Percentiles rank a stretch among this genome's conserved stretches.
Evolutionary conservation across 345 rosid genomes (phyloP).

Genomic region (Lumnitzera racemosa): DNA sequence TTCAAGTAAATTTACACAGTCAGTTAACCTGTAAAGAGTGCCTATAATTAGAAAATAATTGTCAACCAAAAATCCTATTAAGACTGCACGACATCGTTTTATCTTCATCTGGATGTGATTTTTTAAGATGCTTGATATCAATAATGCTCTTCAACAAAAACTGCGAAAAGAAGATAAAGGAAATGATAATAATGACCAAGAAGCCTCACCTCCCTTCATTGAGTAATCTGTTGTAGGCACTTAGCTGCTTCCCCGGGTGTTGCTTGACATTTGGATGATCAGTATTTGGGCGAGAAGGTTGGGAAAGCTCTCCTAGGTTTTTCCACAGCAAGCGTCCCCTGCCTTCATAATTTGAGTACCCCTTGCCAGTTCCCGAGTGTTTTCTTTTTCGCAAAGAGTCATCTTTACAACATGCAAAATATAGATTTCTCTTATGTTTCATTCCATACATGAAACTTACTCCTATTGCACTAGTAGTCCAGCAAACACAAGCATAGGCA

Average conservation of each 20-base stretch:
- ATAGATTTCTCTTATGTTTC: constrained; percentile 22
- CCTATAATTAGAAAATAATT: neutral
- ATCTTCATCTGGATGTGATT: too few species aligned
- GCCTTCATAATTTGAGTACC: constrained; percentile 22
- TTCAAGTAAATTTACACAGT: constrained; percentile 70
- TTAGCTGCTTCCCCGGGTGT: constrained; percentile 23
- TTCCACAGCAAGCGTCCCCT: constrained; percentile 27
- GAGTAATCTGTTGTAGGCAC: constrained; percentile 48
- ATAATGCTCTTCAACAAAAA: neutral
- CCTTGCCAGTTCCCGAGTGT: constrained; percentile 23
- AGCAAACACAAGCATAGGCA: too few species aligned
- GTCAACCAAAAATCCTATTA: neutral
- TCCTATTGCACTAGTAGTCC: neutral
- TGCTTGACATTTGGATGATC: constrained; percentile 22
- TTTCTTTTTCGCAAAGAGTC: constrained; percentile 25
- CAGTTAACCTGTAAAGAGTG: constrained; percentile 43
- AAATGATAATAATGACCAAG: neutral
- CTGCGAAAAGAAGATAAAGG: too few species aligned
- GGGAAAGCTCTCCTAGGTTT: constrained; percentile 22
- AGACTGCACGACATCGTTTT: too few species aligned
- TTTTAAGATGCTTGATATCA: too few species aligned
- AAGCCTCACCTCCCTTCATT: constrained; percentile 62
- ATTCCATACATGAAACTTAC: constrained; percentile 26
- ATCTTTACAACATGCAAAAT: constrained; percentile 24
- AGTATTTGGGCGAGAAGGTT: constrained; percentile 26